Conservation (phyloP, 306 rosid species). For the Vigna unguiculata region DNA sequence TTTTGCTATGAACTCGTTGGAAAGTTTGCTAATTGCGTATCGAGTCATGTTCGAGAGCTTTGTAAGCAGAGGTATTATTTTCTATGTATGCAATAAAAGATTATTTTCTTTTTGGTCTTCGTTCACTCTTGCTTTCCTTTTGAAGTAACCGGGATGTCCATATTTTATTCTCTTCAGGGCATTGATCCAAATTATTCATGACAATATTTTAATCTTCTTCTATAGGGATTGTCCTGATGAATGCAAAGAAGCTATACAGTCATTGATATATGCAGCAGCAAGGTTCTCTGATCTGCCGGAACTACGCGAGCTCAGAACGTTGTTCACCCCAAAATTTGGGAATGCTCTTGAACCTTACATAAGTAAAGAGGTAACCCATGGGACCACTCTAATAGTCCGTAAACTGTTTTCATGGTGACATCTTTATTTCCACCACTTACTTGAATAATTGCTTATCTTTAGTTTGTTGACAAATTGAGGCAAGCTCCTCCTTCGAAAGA, state of each 20-base stretch:
- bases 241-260: constrained; percentile 76
- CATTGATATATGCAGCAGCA: constrained; percentile 87
- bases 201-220: constrained; percentile 8
- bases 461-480: constrained; percentile 71
- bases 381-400: not conserved
- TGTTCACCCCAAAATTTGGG: constrained; percentile 64
- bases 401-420: not conserved
- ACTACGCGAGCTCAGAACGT: constrained; percentile 71
- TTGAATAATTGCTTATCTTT: constrained; percentile 40
- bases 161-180: constrained; percentile 52
- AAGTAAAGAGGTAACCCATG: constrained; percentile 67
- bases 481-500: constrained; percentile 61
- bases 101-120: not conserved
- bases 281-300: constrained; percentile 90
- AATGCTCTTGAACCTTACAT: constrained; percentile 55
- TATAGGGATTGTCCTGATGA: constrained; percentile 75
- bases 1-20: constrained; percentile 66
- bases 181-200: constrained; percentile 12
- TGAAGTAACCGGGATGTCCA: not conserved
- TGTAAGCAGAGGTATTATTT: constrained; percentile 60
- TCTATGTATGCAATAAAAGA: not conserved
- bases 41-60: constrained; percentile 56
- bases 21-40: constrained; percentile 53
- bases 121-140: not conserved
- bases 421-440: constrained; percentile 39